Evolutionary conservation across 371 early-diverging fungal genomes (phyloP), one percentile per base, ranked within the genome.

Genomic region (Mucor mucedo): DNA sequence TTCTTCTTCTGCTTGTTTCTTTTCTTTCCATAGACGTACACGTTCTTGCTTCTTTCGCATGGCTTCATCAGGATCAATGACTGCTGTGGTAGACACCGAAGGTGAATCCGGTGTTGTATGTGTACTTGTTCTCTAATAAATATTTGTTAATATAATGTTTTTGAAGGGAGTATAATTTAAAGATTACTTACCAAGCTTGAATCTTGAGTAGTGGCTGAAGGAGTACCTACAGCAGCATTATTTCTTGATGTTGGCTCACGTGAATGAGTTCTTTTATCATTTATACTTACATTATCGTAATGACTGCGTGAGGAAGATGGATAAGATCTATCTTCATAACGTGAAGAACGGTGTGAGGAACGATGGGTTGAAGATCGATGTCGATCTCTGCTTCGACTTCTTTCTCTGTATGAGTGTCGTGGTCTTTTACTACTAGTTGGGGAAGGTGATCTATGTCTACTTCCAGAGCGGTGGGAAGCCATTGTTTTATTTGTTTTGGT

Each of bases 21-120:
- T 79, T 52, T 90, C 88, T 58, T 84, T 70, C 89, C 91, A 91
- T 68, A 88, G 83, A 71, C 88, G 86, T n/a, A 92, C 78, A 38
- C 88, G 76, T 68, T 91, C 91, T 54, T 85, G 80, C 27, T 92
- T 72, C 65, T 87, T 85, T 39, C 88, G 83, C 55, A 80, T 68
- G 59, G 86, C 87, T 70, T 89, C 90, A 58, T 90, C 89, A 21
- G 47, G 47, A 27, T 47, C 47, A 47, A 21, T 47, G 21, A 71
- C 70, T 27, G 79, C 74, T 52, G 11, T 11, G 21, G 53, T 40
- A 33, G 58, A 30, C 1, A 42, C 40, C 10, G 56, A 29, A 29
- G 48, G 52, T 3, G 52, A 53, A 38, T 53, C 53, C 8, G 53
- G 33, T 13, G 53, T 53, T 33, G 50, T 21, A 13, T 57, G 30